phyloP scores from a whole-genome alignment of 495 filamentous ascomycete species.

The Lentithecium fluviatile region DNA sequence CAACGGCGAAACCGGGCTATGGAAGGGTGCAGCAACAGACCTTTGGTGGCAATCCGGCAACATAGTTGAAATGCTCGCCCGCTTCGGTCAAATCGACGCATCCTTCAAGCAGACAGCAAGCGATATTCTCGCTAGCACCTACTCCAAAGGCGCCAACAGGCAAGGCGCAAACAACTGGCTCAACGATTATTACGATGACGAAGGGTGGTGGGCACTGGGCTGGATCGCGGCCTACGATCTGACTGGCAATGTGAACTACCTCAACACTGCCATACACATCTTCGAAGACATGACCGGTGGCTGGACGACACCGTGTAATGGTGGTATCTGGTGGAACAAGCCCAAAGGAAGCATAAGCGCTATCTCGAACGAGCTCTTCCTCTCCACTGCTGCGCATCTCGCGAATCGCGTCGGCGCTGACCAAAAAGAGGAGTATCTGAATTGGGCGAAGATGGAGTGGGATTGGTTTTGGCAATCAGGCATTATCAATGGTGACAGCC shows the following conservation, averaged over 20 bases:
- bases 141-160: conserved; percentile 18
- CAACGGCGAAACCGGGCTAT: conserved; percentile 33
- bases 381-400: conserved; percentile 46
- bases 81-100: conserved; percentile 18
- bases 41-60: conserved; percentile 34
- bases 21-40: conserved; percentile 18
- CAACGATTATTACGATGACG: conserved; percentile 44
- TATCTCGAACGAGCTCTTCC: conserved; percentile 36
- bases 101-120: conserved; percentile 20
- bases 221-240: conserved; percentile 41
- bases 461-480: conserved; percentile 65
- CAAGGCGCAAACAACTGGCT: conserved; percentile 12
- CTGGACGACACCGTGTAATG: conserved; percentile 24
- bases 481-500: conserved; percentile 63
- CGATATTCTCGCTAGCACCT: conserved; percentile 33
- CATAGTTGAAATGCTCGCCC: conserved; percentile 19
- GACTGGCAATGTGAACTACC: conserved; percentile 37
- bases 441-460: conserved; percentile 60
- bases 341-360: conserved; percentile 39
- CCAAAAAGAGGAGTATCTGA: conserved; percentile 53
- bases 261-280: conserved; percentile 54
- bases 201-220: conserved; percentile 42
- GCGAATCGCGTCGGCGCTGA: conserved; percentile 57
- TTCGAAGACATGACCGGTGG: conserved; percentile 56
- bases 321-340: conserved; percentile 35